phyloP scores from a whole-genome alignment of 768 basidiomycete species.

The Mycena galopus region DNA sequence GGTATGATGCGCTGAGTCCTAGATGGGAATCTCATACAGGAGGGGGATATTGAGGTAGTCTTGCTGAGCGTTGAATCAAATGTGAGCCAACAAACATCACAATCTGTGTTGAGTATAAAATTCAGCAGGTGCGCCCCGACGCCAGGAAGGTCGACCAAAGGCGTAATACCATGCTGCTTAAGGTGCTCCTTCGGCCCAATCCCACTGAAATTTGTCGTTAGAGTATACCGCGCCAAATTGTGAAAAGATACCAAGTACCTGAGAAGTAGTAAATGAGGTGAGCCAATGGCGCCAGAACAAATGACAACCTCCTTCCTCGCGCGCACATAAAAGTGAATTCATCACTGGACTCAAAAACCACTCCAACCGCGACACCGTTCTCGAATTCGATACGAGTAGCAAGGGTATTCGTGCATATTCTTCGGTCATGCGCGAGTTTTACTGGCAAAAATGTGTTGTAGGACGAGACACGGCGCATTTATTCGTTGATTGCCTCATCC shows the following conservation, averaged over 20 bases:
- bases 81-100: neutral
- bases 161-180: slow-evolving; percentile 39
- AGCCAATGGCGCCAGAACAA: slow-evolving; percentile 35
- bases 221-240: neutral
- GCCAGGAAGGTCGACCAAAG: slow-evolving; percentile 45
- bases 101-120: neutral
- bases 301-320: slow-evolving; percentile 62
- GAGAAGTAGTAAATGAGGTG: slow-evolving; percentile 28
- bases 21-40: slow-evolving; percentile 43
- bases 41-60: slow-evolving; percentile 47
- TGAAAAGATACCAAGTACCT: neutral
- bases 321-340: slow-evolving; percentile 47
- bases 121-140: slow-evolving; percentile 46
- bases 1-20: slow-evolving; percentile 43
- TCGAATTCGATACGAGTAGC: slow-evolving; percentile 20
- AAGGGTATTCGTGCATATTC: slow-evolving; percentile 33
- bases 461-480: slow-evolving; percentile 30
- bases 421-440: slow-evolving; percentile 9
- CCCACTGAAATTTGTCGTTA: slow-evolving; percentile 41
- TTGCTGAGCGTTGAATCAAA: slow-evolving; percentile 38
- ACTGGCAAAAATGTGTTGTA: slow-evolving; percentile 35
- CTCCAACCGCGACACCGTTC: slow-evolving; percentile 19
- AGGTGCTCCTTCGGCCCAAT: slow-evolving; percentile 56
- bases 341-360: slow-evolving; percentile 20
- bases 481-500: slow-evolving; percentile 19